These are phyloP conservation scores for Udeniomyces megalosporus DNA, from an alignment of 768 basidiomycete genomes.

Conservation along the genomic window DNA sequence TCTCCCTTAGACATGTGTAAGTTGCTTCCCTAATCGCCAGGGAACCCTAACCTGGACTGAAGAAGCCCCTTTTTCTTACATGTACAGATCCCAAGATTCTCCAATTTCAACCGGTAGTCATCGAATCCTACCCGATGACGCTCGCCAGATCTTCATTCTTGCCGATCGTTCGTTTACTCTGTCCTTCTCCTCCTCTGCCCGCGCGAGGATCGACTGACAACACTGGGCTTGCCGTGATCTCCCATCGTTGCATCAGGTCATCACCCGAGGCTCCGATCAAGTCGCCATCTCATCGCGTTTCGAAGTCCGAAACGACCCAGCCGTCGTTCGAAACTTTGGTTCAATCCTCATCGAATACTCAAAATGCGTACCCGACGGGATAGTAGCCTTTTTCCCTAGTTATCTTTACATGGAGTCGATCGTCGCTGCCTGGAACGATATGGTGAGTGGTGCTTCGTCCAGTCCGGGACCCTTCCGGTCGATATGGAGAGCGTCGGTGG, in stretches of 20 bases:
- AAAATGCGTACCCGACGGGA: slow-evolving; percentile 93
- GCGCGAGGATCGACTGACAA: neutral
- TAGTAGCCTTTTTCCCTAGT: slow-evolving; percentile 97
- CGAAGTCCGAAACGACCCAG: slow-evolving; percentile 96
- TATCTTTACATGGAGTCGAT: slow-evolving; percentile 99
- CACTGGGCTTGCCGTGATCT: neutral
- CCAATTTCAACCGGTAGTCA: slow-evolving; percentile 89
- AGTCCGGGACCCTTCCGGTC: no score
- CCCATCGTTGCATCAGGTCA: slow-evolving; percentile 46
- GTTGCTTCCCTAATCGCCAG: neutral
- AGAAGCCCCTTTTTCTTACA: neutral
- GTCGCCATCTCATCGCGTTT: slow-evolving; percentile 96
- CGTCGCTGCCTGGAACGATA: slow-evolving; percentile 99
- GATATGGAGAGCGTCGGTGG: no score
- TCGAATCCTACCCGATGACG: slow-evolving; percentile 97
- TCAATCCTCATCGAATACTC: slow-evolving; percentile 96
- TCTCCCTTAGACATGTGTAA: slow-evolving; percentile 88
- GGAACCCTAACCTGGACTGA: neutral
- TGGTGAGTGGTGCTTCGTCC: slow-evolving; percentile 53
- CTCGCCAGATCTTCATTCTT: slow-evolving; percentile 89
- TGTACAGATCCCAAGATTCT: slow-evolving; percentile 76
- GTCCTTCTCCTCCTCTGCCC: neutral
- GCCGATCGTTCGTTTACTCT: slow-evolving; percentile 52
- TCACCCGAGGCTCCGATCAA: slow-evolving; percentile 94
- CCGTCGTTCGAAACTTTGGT: slow-evolving; percentile 96